phyloP scores from a whole-genome alignment of 306 rosid species.

The Crataegus laevigata region DNA sequence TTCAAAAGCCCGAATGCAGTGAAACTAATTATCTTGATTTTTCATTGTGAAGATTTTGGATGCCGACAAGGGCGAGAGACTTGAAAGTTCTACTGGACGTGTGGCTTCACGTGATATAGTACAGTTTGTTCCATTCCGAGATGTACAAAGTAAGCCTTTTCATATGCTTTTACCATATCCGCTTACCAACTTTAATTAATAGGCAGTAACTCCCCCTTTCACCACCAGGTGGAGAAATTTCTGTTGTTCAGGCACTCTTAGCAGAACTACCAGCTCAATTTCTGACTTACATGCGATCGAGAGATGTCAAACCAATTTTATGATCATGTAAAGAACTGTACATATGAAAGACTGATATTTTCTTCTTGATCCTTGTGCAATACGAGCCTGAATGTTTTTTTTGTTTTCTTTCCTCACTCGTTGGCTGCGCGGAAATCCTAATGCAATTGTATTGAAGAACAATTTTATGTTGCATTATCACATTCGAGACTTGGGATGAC shows the following conservation, averaged over 20 bases:
- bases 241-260: conserved; percentile 91
- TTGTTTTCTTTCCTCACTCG: background rate
- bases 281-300: conserved; percentile 76
- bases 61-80: conserved; percentile 92
- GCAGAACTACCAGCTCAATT: conserved; percentile 92
- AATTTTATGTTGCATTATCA: background rate
- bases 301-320: conserved; percentile 66
- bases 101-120: conserved; percentile 96
- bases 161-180: background rate
- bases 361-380: conserved; percentile 27
- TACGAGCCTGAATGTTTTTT: conserved; percentile 1
- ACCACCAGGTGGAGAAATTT: conserved; percentile 75
- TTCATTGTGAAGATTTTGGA: conserved; percentile 55
- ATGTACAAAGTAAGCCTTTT: conserved; percentile 65
- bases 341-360: conserved; percentile 25
- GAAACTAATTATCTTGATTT: conserved; percentile 3
- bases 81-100: conserved; percentile 77
- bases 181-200: background rate
- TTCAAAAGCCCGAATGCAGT: background rate
- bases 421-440: background rate
- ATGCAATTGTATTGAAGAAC: background rate
- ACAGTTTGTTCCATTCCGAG: conserved; percentile 91
- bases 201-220: conserved; percentile 2
- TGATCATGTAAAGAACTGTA: conserved; percentile 43
- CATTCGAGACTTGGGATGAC: conserved; percentile 2